Conservation (phyloP, 192 early-diverging fungal genomes). For the Pecoramyces ruminantium region DNA sequence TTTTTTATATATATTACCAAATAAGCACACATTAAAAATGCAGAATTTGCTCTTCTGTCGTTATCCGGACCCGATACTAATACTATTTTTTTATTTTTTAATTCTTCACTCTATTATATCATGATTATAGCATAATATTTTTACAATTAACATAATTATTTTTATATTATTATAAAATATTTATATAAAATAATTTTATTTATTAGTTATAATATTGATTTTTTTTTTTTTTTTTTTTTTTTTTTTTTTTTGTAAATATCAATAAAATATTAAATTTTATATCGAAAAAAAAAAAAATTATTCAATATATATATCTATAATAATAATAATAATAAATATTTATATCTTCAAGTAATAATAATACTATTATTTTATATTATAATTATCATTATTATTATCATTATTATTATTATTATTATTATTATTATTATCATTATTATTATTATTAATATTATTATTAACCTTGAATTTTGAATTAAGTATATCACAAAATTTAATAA, state of each 20-base stretch:
- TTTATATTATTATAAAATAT: too few relatives aligned
- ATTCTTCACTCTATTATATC: slow-evolving; percentile 17
- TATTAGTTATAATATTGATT: too few relatives aligned
- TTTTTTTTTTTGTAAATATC: too few relatives aligned
- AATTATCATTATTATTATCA: neutral
- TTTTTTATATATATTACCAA: too few relatives aligned
- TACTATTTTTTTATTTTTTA: slow-evolving; percentile 30
- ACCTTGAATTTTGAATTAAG: slow-evolving; percentile 43
- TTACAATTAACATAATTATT: too few relatives aligned
- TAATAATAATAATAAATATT: too few relatives aligned
- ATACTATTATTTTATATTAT: neutral
- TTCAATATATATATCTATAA: too few relatives aligned
- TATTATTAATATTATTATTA: slow-evolving; percentile 1
- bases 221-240: too few relatives aligned
- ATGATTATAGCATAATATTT: neutral
- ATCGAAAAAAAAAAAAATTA: too few relatives aligned
- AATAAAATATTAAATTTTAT: too few relatives aligned
- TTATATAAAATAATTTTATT: too few relatives aligned
- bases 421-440: neutral
- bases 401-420: neutral
- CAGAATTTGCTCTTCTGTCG: slow-evolving; percentile 47
- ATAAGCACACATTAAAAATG: slow-evolving; percentile 45
- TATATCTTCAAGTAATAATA: too few relatives aligned
- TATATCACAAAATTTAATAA: slow-evolving; percentile 41
- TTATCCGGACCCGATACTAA: slow-evolving; percentile 32